Base-by-base conservation (phyloP, 768 basidiomycete species). In the Ramaria rubella region DNA sequence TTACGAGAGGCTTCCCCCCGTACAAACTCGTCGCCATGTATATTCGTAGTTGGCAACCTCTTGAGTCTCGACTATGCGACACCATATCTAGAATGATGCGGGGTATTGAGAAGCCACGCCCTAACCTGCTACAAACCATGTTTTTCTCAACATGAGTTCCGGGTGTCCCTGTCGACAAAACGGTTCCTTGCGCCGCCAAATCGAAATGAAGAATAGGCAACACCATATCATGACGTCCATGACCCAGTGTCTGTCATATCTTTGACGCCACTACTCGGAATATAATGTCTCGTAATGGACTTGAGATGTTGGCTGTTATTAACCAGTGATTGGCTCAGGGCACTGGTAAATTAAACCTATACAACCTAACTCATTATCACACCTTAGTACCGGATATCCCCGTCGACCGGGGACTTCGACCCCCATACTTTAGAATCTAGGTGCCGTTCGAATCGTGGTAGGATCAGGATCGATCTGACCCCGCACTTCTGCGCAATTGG, bases 401-500 rank as follows among this genome's bases (percentile, higher is more conserved):
- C n/a, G n/a, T n/a, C n/a, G n/a, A n/a, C n/a, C n/a, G n/a, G n/a
- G n/a, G n/a, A n/a, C n/a, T n/a, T n/a, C n/a, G n/a, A n/a, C n/a
- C n/a, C n/a, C n/a, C n/a, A n/a, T n/a, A n/a, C n/a, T n/a, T n/a
- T n/a, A n/a, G n/a, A n/a, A n/a, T n/a, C n/a, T n/a, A n/a, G n/a
- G n/a, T n/a, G n/a, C n/a, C n/a, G n/a, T n/a, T n/a, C 40, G 40
- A 17, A 42, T 42, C 40, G 40, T 42, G 40, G 23, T 45, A 11
- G 33, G 21, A 34, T 31, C 43, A 45, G 15, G 55, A 56, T 56
- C 55, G 55, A 49, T 56, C 54, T 42, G 23, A 56, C 55, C 55
- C 55, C 55, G 55, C 55, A 56, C 55, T 45, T 56, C 55, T 56
- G 43, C 48, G 49, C 3, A 51, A 31, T n/a, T 33, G 31, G 29